A percentile compares a stretch with the other conserved stretches of the same genome.
Evolutionary conservation across 225 moss, liverwort and hornwort species (phyloP).

Genomic region (Thuidium tamariscinum): DNA sequence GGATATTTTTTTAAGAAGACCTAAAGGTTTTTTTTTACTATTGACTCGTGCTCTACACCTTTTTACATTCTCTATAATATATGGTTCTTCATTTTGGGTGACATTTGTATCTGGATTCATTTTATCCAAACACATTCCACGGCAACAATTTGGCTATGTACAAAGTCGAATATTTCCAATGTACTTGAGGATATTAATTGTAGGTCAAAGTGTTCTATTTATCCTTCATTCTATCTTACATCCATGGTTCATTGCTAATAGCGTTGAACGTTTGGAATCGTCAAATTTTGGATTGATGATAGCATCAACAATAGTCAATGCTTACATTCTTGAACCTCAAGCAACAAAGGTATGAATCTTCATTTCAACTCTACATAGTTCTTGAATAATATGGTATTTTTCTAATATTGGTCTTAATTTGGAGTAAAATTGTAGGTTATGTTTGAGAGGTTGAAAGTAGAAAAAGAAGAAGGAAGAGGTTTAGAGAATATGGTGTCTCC

Average conservation of each 20-base stretch:
- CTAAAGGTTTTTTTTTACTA: background rate
- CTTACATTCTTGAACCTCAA: conserved; percentile 16
- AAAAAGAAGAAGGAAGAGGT: conserved; percentile 50
- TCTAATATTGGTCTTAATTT: background rate
- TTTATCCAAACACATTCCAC: conserved; percentile 15
- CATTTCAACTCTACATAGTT: background rate
- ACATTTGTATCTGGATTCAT: conserved; percentile 22
- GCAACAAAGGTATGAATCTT: background rate
- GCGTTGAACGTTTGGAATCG: background rate
- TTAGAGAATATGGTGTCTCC: background rate
- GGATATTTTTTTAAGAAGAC: background rate
- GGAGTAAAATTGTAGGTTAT: conserved; percentile 9
- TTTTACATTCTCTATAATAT: conserved; percentile 12
- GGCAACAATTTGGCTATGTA: conserved; percentile 27
- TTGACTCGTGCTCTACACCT: conserved; percentile 2
- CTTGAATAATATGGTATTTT: background rate
- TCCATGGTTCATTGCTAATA: conserved; percentile 1
- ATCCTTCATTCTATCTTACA: conserved; percentile 10
- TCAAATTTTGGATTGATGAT: conserved; percentile 16
- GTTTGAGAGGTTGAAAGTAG: conserved; percentile 54
- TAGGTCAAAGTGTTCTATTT: background rate
- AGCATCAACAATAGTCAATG: conserved; percentile 10
- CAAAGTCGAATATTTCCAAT: conserved; percentile 27
- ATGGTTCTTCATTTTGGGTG: conserved; percentile 26
- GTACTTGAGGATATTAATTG: background rate